Evolutionary conservation across 2,329 filamentous ascomycete species (phyloP), one percentile per base, ranked within the genome.

Genomic region (Exserohilum rostratum): DNA sequence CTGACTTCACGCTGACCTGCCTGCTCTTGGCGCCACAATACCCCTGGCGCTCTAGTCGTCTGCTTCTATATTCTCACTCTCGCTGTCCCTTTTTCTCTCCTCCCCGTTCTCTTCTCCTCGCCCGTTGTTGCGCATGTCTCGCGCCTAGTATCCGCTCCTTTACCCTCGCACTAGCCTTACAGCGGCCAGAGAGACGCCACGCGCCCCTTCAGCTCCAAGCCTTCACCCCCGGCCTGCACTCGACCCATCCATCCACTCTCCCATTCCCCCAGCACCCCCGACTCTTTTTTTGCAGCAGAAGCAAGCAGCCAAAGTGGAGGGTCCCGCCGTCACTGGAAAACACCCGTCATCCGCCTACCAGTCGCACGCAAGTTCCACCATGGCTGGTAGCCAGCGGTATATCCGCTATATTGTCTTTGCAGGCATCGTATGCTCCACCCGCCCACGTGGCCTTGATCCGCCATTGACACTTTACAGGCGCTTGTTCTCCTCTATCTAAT

Each of bases 401-500:
- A 70, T 86, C 63, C 83, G 85, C 66, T 87, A 87, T 72, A 80
- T 96, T 74, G 83, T 95, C 72, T 87, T 96, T 71, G 90, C 91
- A 55, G 84, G 92, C 71, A 88, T 96, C 72, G 93, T 96, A 84
- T 72, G 60, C 31, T 39, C 20, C 46, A 7, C 11, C n/a, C 2
- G 33, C 55, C 31, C 27, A 31, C 17, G 35, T 9, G 7, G 29
- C 17, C 30, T 5, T 11, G 38, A 39, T 34, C 48, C 43, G 38
- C 27, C 46, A 57, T 43, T 67, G 46, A 68, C 58, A 34, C 17
- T 35, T 17, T 30, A 7, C 63, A 85, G 83, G 79, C 86, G 53
- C 77, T 96, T 60, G 81, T 87, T 60, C 81, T 96, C 59, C 84
- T 96, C 74, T 95, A 93, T 79, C 91, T 93, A 78, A 85, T 96